Evolutionary conservation across 1,284 basidiomycete species (phyloP).

Genomic region (Malassezia furfur): DNA sequence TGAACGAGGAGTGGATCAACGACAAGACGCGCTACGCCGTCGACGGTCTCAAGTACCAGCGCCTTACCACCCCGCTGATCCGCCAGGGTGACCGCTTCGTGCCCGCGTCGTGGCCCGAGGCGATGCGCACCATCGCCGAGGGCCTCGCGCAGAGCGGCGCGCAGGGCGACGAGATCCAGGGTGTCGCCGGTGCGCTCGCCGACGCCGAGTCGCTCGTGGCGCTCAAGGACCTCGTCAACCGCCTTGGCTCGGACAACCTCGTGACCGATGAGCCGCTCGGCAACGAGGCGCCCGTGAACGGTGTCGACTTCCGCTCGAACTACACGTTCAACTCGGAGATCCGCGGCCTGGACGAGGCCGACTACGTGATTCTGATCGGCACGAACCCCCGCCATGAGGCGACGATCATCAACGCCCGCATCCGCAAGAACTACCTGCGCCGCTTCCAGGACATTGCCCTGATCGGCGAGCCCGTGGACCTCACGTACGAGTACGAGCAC

Average conservation of each 20-base stretch:
- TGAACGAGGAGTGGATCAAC: slow-evolving; percentile 99
- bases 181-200: slow-evolving; percentile 79
- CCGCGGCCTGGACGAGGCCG: slow-evolving; percentile 79
- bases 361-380: slow-evolving; percentile 84
- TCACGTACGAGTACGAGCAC: slow-evolving; percentile 85
- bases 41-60: slow-evolving; percentile 91
- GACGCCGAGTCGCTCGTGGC: slow-evolving; percentile 90
- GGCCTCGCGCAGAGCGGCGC: slow-evolving; percentile 74
- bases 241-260: slow-evolving; percentile 89
- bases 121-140: slow-evolving; percentile 66
- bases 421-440: slow-evolving; percentile 87
- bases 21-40: slow-evolving; percentile 97
- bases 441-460: slow-evolving; percentile 74
- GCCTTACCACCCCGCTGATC: slow-evolving; percentile 81
- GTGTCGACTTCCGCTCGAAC: slow-evolving; percentile 85
- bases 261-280: slow-evolving; percentile 68
- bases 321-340: slow-evolving; percentile 97
- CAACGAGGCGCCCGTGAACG: slow-evolving; percentile 59
- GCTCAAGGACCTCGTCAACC: slow-evolving; percentile 86
- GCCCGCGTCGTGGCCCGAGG: slow-evolving; percentile 83
- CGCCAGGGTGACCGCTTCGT: slow-evolving; percentile 88
- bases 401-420: slow-evolving; percentile 90
- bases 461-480: slow-evolving; percentile 83
- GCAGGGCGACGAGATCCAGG: slow-evolving; percentile 89
- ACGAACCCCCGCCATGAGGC: slow-evolving; percentile 97